Evolutionary conservation across 148 eudicot species (phyloP).

Genomic region (Beta vulgaris): DNA sequence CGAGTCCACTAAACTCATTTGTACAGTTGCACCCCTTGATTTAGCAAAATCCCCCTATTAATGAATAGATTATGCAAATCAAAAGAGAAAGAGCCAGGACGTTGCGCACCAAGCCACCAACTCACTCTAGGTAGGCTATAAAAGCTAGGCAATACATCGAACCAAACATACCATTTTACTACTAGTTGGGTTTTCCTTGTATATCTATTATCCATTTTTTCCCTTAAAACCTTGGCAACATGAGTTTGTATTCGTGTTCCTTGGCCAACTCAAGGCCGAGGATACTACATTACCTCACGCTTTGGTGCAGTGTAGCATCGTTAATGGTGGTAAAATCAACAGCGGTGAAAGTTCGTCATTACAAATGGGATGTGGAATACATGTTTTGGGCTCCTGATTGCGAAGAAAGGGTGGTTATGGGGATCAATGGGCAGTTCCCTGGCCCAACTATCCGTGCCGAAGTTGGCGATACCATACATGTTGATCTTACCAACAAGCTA

Average conservation of each 20-base stretch:
- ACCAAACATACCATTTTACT: too few species aligned
- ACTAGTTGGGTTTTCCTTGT: too few species aligned
- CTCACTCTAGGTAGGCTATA: too few species aligned
- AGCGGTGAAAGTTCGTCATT: conserved; percentile 40
- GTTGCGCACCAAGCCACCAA: too few species aligned
- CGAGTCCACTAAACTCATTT: too few species aligned
- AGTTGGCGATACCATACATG: conserved; percentile 56
- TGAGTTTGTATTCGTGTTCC: background rate
- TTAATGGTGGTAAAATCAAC: conserved; percentile 16
- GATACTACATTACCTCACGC: background rate
- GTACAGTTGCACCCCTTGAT: too few species aligned
- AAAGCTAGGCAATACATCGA: too few species aligned
- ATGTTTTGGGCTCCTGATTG: conserved; percentile 71
- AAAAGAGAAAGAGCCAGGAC: too few species aligned
- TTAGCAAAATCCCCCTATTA: too few species aligned
- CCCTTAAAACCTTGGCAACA: background rate
- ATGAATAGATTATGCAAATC: too few species aligned
- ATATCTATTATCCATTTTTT: too few species aligned
- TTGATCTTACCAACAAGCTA: conserved; percentile 71
- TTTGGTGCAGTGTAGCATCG: conserved; percentile 1
- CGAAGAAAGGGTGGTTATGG: conserved; percentile 54
- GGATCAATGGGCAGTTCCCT: conserved; percentile 74
- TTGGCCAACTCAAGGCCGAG: conserved; percentile 14
- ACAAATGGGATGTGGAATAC: conserved; percentile 68
- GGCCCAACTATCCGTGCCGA: conserved; percentile 70